Percentiles rank a stretch among this genome's conserved stretches.
Conservation (phyloP, 352 stramenopile species). For the Thalassiosira livingstoniorum region DNA sequence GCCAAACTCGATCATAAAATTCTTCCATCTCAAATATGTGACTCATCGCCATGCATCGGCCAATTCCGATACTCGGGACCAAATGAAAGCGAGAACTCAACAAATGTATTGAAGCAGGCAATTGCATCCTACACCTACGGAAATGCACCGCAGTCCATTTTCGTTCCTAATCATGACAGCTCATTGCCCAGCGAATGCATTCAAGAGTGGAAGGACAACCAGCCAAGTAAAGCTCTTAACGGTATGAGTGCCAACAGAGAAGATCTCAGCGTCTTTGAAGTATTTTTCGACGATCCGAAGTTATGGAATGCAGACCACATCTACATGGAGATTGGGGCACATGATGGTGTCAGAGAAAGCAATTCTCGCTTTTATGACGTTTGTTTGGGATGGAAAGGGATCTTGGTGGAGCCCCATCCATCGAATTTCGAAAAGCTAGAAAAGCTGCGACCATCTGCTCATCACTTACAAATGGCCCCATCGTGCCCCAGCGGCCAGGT, state of each 20-base stretch:
- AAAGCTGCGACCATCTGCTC: constrained; percentile 26
- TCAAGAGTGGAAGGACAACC: constrained; percentile 8
- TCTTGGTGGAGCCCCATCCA: constrained; percentile 29
- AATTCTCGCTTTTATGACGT: constrained; percentile 27
- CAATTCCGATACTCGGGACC: constrained; percentile 26
- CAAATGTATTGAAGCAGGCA: not conserved
- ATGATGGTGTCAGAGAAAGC: constrained; percentile 25
- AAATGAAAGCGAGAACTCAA: constrained; percentile 7
- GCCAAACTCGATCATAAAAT: too few relatives aligned
- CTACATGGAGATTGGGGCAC: constrained; percentile 42
- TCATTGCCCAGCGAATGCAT: constrained; percentile 2
- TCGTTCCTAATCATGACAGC: constrained; percentile 15
- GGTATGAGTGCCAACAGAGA: constrained; percentile 33
- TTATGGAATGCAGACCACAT: constrained; percentile 16
- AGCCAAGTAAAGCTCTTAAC: constrained; percentile 1
- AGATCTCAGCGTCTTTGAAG: constrained; percentile 29
- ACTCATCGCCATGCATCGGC: constrained; percentile 22
- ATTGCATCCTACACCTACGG: not conserved
- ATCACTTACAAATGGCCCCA: constrained; percentile 28
- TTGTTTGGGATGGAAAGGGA: constrained; percentile 30
- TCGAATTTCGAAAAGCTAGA: constrained; percentile 26
- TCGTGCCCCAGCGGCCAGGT: constrained; percentile 6
- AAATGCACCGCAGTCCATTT: constrained; percentile 15
- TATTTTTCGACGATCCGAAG: constrained; percentile 18
- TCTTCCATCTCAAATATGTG: too few relatives aligned